Percentiles rank a stretch among this genome's conserved stretches.
These are phyloP conservation scores for Acanthamoeba healyi DNA, from an alignment of 208 protist species.

Conservation along the genomic window DNA sequence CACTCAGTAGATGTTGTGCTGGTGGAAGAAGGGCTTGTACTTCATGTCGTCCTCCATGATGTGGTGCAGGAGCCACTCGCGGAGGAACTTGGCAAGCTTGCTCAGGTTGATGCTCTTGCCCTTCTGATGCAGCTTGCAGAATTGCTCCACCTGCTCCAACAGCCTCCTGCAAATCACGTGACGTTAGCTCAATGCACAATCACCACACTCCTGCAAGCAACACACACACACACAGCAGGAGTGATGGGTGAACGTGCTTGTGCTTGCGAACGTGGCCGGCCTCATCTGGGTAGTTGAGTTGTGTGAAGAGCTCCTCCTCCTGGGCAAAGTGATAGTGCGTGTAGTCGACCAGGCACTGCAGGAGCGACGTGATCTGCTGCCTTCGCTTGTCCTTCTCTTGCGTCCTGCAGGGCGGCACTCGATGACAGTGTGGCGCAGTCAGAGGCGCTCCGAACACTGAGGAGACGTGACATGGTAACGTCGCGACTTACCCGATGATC, in stretches of 20 bases:
- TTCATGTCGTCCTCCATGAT: slow-evolving; percentile 73
- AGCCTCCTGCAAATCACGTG: background rate
- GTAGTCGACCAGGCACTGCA: slow-evolving; percentile 63
- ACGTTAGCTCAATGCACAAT: background rate
- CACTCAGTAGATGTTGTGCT: slow-evolving; percentile 44
- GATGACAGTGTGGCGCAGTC: background rate
- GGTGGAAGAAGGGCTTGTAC: slow-evolving; percentile 67
- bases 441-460: background rate
- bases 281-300: slow-evolving; percentile 48
- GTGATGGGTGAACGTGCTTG: background rate
- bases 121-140: slow-evolving; percentile 66
- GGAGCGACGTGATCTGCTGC: background rate
- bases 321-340: slow-evolving; percentile 56
- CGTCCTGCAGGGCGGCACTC: background rate
- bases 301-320: slow-evolving; percentile 62
- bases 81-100: slow-evolving; percentile 72
- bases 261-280: slow-evolving; percentile 36
- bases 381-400: slow-evolving; percentile 35
- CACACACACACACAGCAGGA: background rate
- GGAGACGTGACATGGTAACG: too few relatives aligned
- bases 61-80: slow-evolving; percentile 66
- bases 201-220: background rate
- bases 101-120: slow-evolving; percentile 64
- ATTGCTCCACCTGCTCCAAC: slow-evolving; percentile 62
- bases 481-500: slow-evolving; percentile 68